Evolutionary conservation across 805 yeast species (phyloP), one percentile per base, ranked within the genome.

Genomic region (Kregervanrija delftensis): DNA sequence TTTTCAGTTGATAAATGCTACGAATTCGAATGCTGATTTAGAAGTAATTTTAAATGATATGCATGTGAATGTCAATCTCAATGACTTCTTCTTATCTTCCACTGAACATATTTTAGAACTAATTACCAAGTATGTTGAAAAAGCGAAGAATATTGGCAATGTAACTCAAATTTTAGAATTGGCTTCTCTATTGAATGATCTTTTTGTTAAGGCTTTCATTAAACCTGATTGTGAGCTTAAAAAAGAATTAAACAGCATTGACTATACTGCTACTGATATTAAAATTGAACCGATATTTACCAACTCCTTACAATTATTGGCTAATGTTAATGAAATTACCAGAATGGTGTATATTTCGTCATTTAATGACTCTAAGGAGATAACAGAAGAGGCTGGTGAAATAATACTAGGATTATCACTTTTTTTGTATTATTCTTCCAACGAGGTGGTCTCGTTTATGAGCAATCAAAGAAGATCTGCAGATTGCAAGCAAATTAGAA

Each of bases 371-470:
- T 30, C 35, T 22, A 31, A 35, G 10, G 30, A 31, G 6, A 32
- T 39, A 13, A 28, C 14, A 5, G 8, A n/a, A 8, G 35, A 37
- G 5, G 53, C 51, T 14, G 40, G 47, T 30, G 52, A 53, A 8
- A 45, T 52, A n/a, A 36, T 57, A 8, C 15, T 50, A 15, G 51
- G 51, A 1, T 40, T 60, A 4, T 52, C 64, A 11, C 37, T 50
- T 4, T 55, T 61, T 37, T 34, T 60, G 9, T 61, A 61, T 43
- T 59, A 57, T 44, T 36, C 51, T 15, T 39, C 52, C 0, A 49
- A 49, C 16, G 57, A 57, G 33, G 12, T 49, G 8, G 28, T 51
- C 3, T 28, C 33, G 10, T 55, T 36, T 33, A 8, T 39, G 30
- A 22, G 28, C 28, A 22, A 22, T 6, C 28, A 22, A 22, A 6